Percentiles rank a stretch among this genome's conserved stretches.
Conservation (phyloP, 805 yeast species). For the Saccharomycopsis capsularis region DNA sequence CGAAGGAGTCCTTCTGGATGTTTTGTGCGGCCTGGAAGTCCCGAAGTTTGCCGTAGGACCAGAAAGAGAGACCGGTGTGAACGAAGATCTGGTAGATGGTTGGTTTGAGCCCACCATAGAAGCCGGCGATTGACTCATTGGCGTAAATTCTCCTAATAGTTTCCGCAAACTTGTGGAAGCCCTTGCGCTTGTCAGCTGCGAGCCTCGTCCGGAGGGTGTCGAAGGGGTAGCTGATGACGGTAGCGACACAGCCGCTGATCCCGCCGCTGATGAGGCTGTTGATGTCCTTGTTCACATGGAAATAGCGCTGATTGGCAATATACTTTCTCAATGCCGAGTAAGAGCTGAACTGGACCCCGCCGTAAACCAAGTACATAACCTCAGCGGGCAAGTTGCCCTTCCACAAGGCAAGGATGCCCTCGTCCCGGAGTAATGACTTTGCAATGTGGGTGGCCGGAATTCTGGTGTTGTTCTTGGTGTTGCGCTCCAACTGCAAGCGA, state of each 20-base stretch:
- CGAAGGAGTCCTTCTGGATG: background rate
- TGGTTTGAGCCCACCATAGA: slow-evolving; percentile 44
- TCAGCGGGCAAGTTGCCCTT: slow-evolving; percentile 95
- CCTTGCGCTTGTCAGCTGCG: slow-evolving; percentile 45
- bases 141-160: slow-evolving; percentile 32
- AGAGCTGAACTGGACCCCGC: slow-evolving; percentile 75
- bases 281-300: slow-evolving; percentile 19
- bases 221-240: slow-evolving; percentile 75
- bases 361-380: slow-evolving; percentile 74
- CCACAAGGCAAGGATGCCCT: slow-evolving; percentile 81
- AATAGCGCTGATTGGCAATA: slow-evolving; percentile 27
- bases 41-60: slow-evolving; percentile 26
- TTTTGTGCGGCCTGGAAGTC: slow-evolving; percentile 26
- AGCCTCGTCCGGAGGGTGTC: slow-evolving; percentile 84
- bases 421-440: slow-evolving; percentile 42
- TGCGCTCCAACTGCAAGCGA: slow-evolving; percentile 50
- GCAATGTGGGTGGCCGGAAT: background rate
- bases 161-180: slow-evolving; percentile 29
- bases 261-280: slow-evolving; percentile 55
- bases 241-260: slow-evolving; percentile 68
- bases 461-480: background rate
- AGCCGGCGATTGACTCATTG: slow-evolving; percentile 37
- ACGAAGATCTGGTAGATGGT: slow-evolving; percentile 27
- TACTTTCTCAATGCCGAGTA: slow-evolving; percentile 48
- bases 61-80: slow-evolving; percentile 20